These are phyloP conservation scores for Extremus antarcticus DNA, from an alignment of 495 filamentous ascomycete species.

Conservation along the genomic window DNA sequence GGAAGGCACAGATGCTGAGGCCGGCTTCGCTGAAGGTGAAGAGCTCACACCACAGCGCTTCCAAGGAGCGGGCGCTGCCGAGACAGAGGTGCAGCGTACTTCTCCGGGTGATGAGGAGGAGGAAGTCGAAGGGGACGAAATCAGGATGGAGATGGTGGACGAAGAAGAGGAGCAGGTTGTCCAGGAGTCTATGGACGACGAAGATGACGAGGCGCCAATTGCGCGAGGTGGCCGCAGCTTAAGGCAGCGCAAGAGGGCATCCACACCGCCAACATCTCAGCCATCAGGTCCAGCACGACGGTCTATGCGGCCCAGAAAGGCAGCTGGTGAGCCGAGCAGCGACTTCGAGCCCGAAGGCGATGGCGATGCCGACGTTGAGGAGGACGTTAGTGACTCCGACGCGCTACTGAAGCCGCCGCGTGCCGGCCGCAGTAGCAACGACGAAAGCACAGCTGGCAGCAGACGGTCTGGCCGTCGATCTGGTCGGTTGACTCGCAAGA, in stretches of 20 bases:
- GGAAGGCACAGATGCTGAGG: slow-evolving; percentile 20
- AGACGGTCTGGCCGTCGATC: slow-evolving; percentile 34
- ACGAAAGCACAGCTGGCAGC: slow-evolving; percentile 39
- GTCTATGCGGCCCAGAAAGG: slow-evolving; percentile 4
- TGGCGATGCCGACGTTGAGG: slow-evolving; percentile 58
- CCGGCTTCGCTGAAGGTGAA: slow-evolving; percentile 2
- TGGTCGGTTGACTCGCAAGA: slow-evolving; percentile 38
- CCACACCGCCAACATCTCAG: not conserved
- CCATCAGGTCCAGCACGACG: not conserved
- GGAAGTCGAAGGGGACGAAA: slow-evolving; percentile 9
- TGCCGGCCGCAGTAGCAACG: slow-evolving; percentile 32
- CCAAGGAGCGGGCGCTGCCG: slow-evolving; percentile 4
- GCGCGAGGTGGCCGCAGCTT: slow-evolving; percentile 2
- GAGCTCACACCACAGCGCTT: slow-evolving; percentile 3
- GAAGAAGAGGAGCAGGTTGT: slow-evolving; percentile 39
- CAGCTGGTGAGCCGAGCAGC: slow-evolving; percentile 54
- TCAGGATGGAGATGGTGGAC: slow-evolving; percentile 17
- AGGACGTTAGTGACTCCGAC: slow-evolving; percentile 41
- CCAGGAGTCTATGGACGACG: slow-evolving; percentile 18
- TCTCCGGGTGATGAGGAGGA: slow-evolving; percentile 9
- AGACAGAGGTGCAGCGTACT: not conserved
- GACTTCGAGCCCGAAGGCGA: slow-evolving; percentile 73
- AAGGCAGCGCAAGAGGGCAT: slow-evolving; percentile 5
- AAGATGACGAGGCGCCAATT: slow-evolving; percentile 28
- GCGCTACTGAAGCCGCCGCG: slow-evolving; percentile 31